Evolutionary conservation across 2,329 filamentous ascomycete genomes (phyloP), one percentile per base, ranked within the genome.

Genomic region (Diplodia scrobiculata): DNA sequence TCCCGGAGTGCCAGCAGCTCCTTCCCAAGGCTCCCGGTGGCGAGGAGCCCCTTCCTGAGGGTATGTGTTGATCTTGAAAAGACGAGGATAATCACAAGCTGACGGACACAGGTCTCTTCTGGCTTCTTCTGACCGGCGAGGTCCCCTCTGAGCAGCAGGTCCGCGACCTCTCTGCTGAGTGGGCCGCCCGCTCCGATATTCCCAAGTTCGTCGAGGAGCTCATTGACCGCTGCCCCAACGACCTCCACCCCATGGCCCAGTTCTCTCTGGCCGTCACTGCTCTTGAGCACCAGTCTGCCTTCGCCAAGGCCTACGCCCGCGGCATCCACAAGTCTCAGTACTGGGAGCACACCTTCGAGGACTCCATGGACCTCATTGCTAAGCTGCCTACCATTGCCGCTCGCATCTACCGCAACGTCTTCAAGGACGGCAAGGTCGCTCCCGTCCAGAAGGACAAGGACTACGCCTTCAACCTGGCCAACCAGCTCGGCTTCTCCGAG

Each of bases 341-440:
- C 91, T 99, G 95, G 95, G 88, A 89, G 82, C 93, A 98, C 87
- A 97, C 93, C 74, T 99, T 96, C 77, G 95, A 99, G 88, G 95
- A 99, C 84, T 95, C 93, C 69, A 98, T 99, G 94, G 94, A 99
- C 84, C 86, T 99, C 80, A 99, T 99, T 80, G 95, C 95, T 78
- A 98, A 98, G 89, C 91, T 99, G 75, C 95, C 95, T 79, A 97
- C 92, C 80, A 97, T 99, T 76, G 95, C 95, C 71, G 86, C 95
- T 70, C 92, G 92, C 84, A 99, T 99, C 87, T 99, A 99, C 89
- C 95, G 96, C 86, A 99, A 99, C 82, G 90, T 98, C 80, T 99
- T 96, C 91, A 97, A 98, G 89, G 95, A 96, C 78, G 95, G 95
- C 84, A 98, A 98, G 89, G 94, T 99, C 73, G 91, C 92, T 68